These are phyloP conservation scores for Sphenostylis stenocarpa DNA, from an alignment of 306 rosid genomes.

Conservation along the genomic window DNA sequence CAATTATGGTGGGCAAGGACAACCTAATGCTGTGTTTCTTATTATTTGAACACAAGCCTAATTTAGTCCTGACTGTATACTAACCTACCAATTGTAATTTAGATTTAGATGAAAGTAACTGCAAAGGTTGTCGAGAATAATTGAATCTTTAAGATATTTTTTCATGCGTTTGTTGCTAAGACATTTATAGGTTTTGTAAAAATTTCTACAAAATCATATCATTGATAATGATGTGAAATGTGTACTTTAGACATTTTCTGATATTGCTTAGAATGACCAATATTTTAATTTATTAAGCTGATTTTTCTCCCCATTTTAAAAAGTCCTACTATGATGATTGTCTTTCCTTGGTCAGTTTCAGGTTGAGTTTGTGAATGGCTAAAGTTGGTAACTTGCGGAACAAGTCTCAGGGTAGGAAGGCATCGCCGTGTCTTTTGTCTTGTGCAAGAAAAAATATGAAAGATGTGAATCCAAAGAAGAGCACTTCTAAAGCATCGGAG, in stretches of 20 bases:
- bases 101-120: neutral
- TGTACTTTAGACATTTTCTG: neutral
- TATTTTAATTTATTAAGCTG: neutral
- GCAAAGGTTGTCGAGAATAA: slow-evolving; percentile 3
- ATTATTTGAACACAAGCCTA: neutral
- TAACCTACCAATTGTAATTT: neutral
- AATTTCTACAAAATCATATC: neutral
- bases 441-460: slow-evolving; percentile 46
- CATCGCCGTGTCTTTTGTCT: slow-evolving; percentile 45
- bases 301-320: neutral
- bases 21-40: neutral
- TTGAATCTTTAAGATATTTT: neutral
- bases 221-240: neutral
- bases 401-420: slow-evolving; percentile 43
- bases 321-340: neutral
- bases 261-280: neutral
- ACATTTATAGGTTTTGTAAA: neutral
- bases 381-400: slow-evolving; percentile 38
- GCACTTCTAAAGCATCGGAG: slow-evolving; percentile 46
- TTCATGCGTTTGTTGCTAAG: neutral
- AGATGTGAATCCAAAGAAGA: slow-evolving; percentile 49
- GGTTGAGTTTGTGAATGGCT: slow-evolving; percentile 46
- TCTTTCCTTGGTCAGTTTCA: slow-evolving; percentile 17
- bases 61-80: neutral
- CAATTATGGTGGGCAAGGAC: neutral